Percentiles rank a stretch among this genome's conserved stretches.
Conservation (phyloP, 2,329 filamentous ascomycete genomes). For the Sporothrix dimorphospora region DNA sequence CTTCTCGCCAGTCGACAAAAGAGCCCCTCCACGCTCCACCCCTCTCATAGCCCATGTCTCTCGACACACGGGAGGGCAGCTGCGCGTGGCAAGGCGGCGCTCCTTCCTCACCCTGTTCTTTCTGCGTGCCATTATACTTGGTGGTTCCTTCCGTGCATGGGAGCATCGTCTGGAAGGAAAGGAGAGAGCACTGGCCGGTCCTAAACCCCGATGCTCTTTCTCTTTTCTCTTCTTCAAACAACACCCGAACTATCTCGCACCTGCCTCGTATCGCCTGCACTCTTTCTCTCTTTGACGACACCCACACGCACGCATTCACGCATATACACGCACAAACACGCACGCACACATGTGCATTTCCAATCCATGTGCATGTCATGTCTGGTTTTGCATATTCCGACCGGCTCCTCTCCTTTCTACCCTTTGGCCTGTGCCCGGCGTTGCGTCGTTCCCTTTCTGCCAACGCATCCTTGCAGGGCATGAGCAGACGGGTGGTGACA, state of each 20-base stretch:
- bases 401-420: neutral
- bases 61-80: neutral
- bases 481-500: conserved; percentile 25
- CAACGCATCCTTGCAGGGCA: conserved; percentile 33
- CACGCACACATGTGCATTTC: neutral
- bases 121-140: neutral
- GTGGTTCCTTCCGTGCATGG: conserved; percentile 14
- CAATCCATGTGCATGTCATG: neutral
- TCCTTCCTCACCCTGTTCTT: neutral
- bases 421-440: neutral
- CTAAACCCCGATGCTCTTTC: neutral
- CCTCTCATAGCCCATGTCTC: neutral
- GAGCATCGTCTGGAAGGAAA: neutral
- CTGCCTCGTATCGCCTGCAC: neutral
- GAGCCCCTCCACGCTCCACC: conserved; percentile 27
- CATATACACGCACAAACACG: neutral
- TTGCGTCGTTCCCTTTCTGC: conserved; percentile 28
- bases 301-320: neutral
- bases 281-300: neutral
- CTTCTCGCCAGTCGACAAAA: conserved; percentile 1
- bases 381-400: conserved; percentile 6
- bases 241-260: neutral
- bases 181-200: conserved; percentile 1
- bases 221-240: neutral
- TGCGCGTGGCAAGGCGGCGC: neutral